Evolutionary conservation across 768 basidiomycete species (phyloP), one percentile per base, ranked within the genome.

Genomic region (Tricholomella constricta): DNA sequence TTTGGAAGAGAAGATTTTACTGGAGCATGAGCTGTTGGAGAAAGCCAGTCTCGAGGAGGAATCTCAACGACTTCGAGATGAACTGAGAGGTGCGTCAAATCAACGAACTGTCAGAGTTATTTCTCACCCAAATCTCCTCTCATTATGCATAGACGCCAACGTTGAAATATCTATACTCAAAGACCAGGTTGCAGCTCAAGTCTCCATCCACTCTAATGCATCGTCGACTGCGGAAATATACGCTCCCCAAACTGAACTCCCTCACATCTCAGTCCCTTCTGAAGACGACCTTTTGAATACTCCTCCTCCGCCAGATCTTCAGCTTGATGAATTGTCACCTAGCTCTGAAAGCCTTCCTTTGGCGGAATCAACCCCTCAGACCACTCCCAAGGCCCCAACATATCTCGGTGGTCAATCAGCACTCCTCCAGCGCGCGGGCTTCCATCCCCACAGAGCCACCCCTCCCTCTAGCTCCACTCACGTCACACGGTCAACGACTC

Each of bases 1-100:
- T 1, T 76, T 98, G 29, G 97, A 99, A 70, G 94, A 98, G 74
- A 98, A 98, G 74, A 98, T 98, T 50, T 74, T 99, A 23, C 80
- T 98, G 32, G 97, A 99, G 69, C 94, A 98, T 59, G 97, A 99
- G 63, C 77, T 98, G 27, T 74, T 98, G 23, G 88, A 89, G 69
- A 97, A 96, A 69, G 91, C 93, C 4, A 85, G 79, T 58, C 65
- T 97, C 38, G 94, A 98, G 65, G 95, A 96, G 68, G 89, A 95
- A 62, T 82, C 78, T 42, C 97, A 98, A 69, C 82, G 97, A 40
- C 67, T 96, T 54, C 93, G 85, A 68, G 97, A 98, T 63, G 95
- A 98, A 65, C 72, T 98, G 36, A 78, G 94, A 84, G 96, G 96
- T 91, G 59, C 55, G 76, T 45, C 10, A 32, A 9, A 32, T 32